Evolutionary conservation across 352 stramenopile species (phyloP).

Genomic region (Phytophthora lateralis): DNA sequence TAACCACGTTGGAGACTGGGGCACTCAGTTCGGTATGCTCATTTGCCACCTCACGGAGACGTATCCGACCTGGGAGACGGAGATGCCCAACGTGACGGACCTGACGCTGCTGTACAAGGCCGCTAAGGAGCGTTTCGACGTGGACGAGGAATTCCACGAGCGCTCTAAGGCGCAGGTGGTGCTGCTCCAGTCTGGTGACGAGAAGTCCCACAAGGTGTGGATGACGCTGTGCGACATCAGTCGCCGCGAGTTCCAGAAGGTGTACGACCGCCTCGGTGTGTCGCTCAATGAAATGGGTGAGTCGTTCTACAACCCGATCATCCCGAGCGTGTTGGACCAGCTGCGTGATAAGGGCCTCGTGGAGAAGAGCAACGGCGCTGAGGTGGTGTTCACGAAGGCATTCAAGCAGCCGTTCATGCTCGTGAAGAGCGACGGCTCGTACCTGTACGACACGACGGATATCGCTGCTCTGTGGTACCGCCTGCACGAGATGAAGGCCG

Average conservation of each 20-base stretch:
- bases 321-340: conserved; percentile 84
- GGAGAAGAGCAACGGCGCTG: conserved; percentile 89
- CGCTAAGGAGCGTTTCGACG: conserved; percentile 97
- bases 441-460: conserved; percentile 87
- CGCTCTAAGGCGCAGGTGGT: conserved; percentile 97
- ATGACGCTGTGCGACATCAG: conserved; percentile 84
- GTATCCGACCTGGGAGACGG: conserved; percentile 92
- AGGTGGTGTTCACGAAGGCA: conserved; percentile 92
- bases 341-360: conserved; percentile 91
- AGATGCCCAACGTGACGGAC: conserved; percentile 97
- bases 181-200: conserved; percentile 94
- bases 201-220: conserved; percentile 84
- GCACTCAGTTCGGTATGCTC: conserved; percentile 99
- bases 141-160: conserved; percentile 96
- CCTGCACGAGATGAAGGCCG: conserved; percentile 81
- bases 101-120: conserved; percentile 93
- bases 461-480: conserved; percentile 88
- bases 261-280: conserved; percentile 83
- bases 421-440: conserved; percentile 86
- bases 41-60: conserved; percentile 99
- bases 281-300: conserved; percentile 82
- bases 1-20: conserved; percentile 89
- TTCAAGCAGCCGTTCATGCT: conserved; percentile 91
- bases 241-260: conserved; percentile 86
- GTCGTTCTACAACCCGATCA: conserved; percentile 90